Conservation (phyloP, 2,329 filamentous ascomycete genomes). For the Neofusicoccum sp. region DNA sequence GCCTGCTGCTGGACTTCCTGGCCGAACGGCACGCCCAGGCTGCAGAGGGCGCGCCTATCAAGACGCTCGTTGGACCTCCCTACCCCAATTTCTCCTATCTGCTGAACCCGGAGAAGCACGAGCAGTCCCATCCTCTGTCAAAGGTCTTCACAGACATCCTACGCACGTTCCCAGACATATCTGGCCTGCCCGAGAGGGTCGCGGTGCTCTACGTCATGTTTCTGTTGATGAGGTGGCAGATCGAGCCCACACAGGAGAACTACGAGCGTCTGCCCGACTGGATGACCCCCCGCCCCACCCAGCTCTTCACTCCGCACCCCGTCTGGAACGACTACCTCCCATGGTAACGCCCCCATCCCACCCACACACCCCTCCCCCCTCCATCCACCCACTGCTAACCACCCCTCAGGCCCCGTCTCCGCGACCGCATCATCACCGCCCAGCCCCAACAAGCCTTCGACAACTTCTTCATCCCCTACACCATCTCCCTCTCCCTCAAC, state of each 20-base stretch:
- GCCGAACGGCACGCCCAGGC: constrained; percentile 65
- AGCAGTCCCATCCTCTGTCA: constrained; percentile 71
- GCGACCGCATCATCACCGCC: constrained; percentile 54
- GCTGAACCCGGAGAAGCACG: constrained; percentile 65
- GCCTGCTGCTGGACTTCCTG: constrained; percentile 77
- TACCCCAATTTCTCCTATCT: constrained; percentile 80
- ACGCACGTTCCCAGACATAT: constrained; percentile 76
- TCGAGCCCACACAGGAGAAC: constrained; percentile 75
- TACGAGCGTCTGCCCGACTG: constrained; percentile 75
- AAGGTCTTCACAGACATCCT: constrained; percentile 85
- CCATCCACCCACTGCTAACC: not conserved
- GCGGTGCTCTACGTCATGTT: constrained; percentile 86
- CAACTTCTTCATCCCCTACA: constrained; percentile 81
- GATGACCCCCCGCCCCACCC: constrained; percentile 64
- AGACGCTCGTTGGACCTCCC: constrained; percentile 69
- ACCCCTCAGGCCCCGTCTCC: constrained; percentile 60
- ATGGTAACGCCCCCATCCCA: constrained; percentile 49
- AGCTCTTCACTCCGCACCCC: constrained; percentile 68
- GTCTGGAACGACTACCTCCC: constrained; percentile 81
- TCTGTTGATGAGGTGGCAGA: constrained; percentile 77
- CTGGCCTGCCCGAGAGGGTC: constrained; percentile 75
- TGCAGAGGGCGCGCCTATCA: constrained; percentile 61
- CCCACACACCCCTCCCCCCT: not conserved
- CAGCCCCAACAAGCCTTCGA: constrained; percentile 61
- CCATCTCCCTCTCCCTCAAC: constrained; percentile 70